These are phyloP conservation scores for Stemphylium vesicarium DNA, from an alignment of 2,329 filamentous ascomycete species.

Conservation along the genomic window DNA sequence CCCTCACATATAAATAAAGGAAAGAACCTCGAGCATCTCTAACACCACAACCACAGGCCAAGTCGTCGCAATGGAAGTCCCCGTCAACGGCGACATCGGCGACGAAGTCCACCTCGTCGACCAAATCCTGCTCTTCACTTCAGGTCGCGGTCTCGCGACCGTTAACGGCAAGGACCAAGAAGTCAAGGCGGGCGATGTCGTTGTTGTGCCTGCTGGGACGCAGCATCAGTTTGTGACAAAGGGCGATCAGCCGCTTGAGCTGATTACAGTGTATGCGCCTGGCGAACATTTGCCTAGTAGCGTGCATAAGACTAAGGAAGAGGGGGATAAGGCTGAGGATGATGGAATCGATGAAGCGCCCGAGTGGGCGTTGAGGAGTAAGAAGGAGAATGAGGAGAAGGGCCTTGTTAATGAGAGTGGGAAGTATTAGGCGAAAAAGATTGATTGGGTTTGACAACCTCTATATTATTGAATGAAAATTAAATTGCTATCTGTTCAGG, in stretches of 20 bases:
- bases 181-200: conserved; percentile 62
- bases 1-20: no score
- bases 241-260: conserved; percentile 63
- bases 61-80: conserved; percentile 69
- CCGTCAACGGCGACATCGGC: conserved; percentile 69
- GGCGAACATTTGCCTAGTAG: conserved; percentile 66
- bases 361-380: conserved; percentile 63
- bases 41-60: conserved; percentile 47
- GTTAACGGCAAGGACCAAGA: conserved; percentile 65
- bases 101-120: conserved; percentile 70
- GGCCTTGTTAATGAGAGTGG: conserved; percentile 59
- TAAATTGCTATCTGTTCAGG: no score
- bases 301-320: conserved; percentile 68
- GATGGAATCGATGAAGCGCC: conserved; percentile 66
- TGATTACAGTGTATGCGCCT: conserved; percentile 69
- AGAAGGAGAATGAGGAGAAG: conserved; percentile 63
- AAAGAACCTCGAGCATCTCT: no score
- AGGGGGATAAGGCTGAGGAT: conserved; percentile 68
- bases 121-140: conserved; percentile 69
- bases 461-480: no score
- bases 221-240: conserved; percentile 71
- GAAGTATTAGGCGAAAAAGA: conserved; percentile 28
- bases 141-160: conserved; percentile 63
- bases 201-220: conserved; percentile 69
- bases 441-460: no score